Percentiles rank a stretch among this genome's conserved stretches.
These are phyloP conservation scores for Exsudoporus frostii DNA, from an alignment of 768 basidiomycete species.

Conservation along the genomic window DNA sequence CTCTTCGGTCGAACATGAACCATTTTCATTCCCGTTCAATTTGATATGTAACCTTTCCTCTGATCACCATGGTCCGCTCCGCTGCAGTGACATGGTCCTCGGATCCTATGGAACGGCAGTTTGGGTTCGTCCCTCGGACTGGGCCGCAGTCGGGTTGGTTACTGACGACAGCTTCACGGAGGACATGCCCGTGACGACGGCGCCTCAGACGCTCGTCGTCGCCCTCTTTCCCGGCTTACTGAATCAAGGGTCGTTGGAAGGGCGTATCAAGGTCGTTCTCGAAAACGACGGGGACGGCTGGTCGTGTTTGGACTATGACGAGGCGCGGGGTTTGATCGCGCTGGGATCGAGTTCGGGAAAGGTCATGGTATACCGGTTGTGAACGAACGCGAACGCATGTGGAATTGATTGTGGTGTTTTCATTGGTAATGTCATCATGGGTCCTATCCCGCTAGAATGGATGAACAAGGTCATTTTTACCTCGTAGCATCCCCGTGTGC, in stretches of 20 bases:
- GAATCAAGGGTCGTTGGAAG: constrained; percentile 14
- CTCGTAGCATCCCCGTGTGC: too few relatives aligned
- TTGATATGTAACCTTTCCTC: constrained; percentile 35
- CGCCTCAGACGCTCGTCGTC: constrained; percentile 43
- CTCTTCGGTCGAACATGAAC: constrained; percentile 12
- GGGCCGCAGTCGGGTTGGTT: constrained; percentile 38
- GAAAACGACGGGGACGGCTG: constrained; percentile 36
- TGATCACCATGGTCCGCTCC: constrained; percentile 45
- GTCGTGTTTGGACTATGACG: constrained; percentile 63
- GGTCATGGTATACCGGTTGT: constrained; percentile 36
- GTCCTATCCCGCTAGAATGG: background rate
- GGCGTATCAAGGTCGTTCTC: constrained; percentile 31
- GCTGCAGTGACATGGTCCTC: constrained; percentile 51
- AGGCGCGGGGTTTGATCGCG: constrained; percentile 50
- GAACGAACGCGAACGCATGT: background rate
- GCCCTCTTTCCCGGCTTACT: constrained; percentile 48
- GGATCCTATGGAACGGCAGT: constrained; percentile 56
- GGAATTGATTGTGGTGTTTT: background rate
- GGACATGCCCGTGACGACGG: constrained; percentile 13
- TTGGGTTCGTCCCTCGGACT: constrained; percentile 59
- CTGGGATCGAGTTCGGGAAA: constrained; percentile 49
- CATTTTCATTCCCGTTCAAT: constrained; percentile 49
- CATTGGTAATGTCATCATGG: background rate
- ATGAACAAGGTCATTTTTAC: background rate
- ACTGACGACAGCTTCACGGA: constrained; percentile 16